These are phyloP conservation scores for Entomortierella chlamydospora DNA, from an alignment of 192 early-diverging fungal species.

Conservation along the genomic window DNA sequence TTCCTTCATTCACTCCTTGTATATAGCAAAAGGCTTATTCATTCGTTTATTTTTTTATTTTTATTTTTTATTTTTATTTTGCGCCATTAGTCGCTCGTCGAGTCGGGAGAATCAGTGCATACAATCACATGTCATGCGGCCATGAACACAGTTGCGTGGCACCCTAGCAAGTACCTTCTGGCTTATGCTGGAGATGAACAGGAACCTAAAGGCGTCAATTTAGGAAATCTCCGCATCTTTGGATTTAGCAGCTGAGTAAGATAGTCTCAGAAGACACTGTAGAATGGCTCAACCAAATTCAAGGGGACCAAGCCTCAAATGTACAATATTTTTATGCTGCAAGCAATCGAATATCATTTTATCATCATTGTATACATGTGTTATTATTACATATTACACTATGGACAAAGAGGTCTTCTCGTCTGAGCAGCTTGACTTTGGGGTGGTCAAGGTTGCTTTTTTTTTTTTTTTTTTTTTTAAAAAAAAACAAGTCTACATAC, in stretches of 20 bases:
- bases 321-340: constrained; percentile 1
- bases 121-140: constrained; percentile 74
- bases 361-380: too few species aligned
- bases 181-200: constrained; percentile 84
- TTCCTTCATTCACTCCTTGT: not conserved
- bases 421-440: too few species aligned
- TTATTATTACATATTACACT: too few species aligned
- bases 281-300: too few species aligned
- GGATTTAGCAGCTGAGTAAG: constrained; percentile 39
- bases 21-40: too few species aligned
- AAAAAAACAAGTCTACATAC: too few species aligned
- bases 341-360: too few species aligned
- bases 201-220: constrained; percentile 24
- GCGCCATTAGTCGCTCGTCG: constrained; percentile 70
- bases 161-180: constrained; percentile 79
- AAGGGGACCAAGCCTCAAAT: not conserved
- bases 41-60: not conserved
- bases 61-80: not conserved
- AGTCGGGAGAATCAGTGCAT: constrained; percentile 77
- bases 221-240: constrained; percentile 65
- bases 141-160: constrained; percentile 84
- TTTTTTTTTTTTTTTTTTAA: too few species aligned
- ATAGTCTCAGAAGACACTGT: too few species aligned
- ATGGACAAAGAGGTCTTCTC: too few species aligned
- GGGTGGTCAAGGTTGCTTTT: too few species aligned